Evolutionary conservation across 2,329 filamentous ascomycete species (phyloP).

Genomic region (Cercospora brassicicola): DNA sequence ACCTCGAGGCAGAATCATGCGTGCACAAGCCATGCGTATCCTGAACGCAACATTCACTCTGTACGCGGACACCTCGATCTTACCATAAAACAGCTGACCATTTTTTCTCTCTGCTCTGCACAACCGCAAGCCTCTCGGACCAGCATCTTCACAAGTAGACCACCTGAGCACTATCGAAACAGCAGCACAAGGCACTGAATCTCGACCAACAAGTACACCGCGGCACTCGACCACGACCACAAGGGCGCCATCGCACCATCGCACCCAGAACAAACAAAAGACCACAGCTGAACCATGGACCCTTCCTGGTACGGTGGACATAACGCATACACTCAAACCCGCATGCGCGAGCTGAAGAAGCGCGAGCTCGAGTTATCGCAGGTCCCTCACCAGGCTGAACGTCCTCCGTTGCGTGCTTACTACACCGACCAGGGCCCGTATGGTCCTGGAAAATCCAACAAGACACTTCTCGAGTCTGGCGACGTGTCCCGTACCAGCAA

Average conservation of each 20-base stretch:
- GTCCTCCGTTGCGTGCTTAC: neutral
- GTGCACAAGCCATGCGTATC: neutral
- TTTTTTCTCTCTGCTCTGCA: neutral
- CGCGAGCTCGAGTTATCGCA: neutral
- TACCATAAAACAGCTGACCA: neutral
- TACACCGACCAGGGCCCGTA: neutral
- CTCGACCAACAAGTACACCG: no score
- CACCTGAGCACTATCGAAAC: no score
- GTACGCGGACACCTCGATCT: neutral
- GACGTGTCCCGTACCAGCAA: neutral
- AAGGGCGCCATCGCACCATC: no score
- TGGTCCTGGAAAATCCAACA: neutral
- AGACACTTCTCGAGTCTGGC: neutral
- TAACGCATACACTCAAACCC: neutral
- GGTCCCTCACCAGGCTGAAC: neutral
- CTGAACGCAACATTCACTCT: neutral
- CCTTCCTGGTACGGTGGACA: neutral
- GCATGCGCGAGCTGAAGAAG: neutral
- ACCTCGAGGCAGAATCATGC: neutral
- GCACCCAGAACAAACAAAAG: neutral
- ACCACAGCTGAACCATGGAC: neutral
- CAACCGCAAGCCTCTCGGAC: neutral
- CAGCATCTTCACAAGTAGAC: neutral
- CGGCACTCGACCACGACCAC: no score
- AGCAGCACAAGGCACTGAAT: no score